Evolutionary conservation across 2,329 filamentous ascomycete genomes (phyloP).

Genomic region (Venturia nashicola): DNA sequence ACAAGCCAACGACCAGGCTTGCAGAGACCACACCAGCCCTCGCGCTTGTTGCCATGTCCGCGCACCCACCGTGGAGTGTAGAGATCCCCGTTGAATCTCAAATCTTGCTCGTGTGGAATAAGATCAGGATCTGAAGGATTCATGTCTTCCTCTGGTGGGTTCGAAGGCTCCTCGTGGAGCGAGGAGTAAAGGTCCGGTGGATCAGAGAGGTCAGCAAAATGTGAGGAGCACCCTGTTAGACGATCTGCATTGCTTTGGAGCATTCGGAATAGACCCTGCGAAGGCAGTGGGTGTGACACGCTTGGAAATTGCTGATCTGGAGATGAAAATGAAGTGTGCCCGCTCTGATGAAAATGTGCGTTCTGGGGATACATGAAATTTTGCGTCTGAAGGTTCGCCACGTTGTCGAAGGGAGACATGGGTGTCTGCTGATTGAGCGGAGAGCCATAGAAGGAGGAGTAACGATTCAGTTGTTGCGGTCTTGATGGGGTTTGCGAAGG

Average conservation of each 20-base stretch:
- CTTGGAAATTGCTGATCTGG: conserved; percentile 43
- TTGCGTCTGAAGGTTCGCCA: conserved; percentile 21
- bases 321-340: conserved; percentile 32
- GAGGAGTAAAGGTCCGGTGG: conserved; percentile 68
- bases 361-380: conserved; percentile 26
- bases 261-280: conserved; percentile 61
- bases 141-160: conserved; percentile 71
- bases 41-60: conserved; percentile 75
- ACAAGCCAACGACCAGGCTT: conserved; percentile 78
- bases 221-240: conserved; percentile 48
- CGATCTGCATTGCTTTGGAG: conserved; percentile 64
- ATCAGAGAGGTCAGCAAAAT: conserved; percentile 62
- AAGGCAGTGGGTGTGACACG: conserved; percentile 46
- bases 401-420: conserved; percentile 23
- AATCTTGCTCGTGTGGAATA: conserved; percentile 59
- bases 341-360: conserved; percentile 43
- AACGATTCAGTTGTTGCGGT: conserved; percentile 44
- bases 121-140: conserved; percentile 65
- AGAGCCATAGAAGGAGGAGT: conserved; percentile 48
- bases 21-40: conserved; percentile 84
- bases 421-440: conserved; percentile 35
- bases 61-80: conserved; percentile 79
- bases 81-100: conserved; percentile 68
- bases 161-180: conserved; percentile 59
- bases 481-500: conserved; percentile 43